These are phyloP conservation scores for Cardamine chenopodiifolia DNA, from an alignment of 345 rosid species.

Conservation along the genomic window DNA sequence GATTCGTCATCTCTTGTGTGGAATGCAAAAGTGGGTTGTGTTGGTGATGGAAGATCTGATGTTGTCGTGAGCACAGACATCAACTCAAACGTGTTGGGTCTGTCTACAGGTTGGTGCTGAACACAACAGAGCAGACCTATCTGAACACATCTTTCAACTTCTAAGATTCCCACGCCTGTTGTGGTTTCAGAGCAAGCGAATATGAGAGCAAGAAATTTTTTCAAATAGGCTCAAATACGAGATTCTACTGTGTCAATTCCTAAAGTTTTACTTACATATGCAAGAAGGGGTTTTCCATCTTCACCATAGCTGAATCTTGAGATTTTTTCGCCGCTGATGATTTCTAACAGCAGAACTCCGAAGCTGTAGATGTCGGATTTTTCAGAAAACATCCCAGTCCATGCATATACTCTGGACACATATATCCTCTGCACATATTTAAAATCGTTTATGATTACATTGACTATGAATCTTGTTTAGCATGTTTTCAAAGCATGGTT, in stretches of 20 bases:
- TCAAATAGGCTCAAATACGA: neutral
- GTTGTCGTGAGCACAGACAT: constrained; percentile 31
- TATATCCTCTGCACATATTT: constrained; percentile 36
- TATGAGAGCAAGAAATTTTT: neutral
- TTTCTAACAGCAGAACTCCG: constrained; percentile 44
- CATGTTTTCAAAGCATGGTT: neutral
- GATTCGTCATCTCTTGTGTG: neutral
- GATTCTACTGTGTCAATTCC: neutral
- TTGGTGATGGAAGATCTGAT: constrained; percentile 26
- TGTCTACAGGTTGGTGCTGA: constrained; percentile 22
- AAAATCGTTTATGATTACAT: neutral
- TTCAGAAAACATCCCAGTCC: constrained; percentile 49
- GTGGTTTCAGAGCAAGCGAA: neutral
- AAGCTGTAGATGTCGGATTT: constrained; percentile 56
- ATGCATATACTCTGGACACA: constrained; percentile 60
- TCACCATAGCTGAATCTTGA: constrained; percentile 25
- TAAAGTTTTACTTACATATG: constrained; percentile 23
- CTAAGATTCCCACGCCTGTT: constrained; percentile 25
- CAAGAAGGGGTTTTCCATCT: constrained; percentile 25
- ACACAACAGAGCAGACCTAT: constrained; percentile 38
- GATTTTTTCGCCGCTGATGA: constrained; percentile 30
- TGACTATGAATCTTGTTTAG: neutral
- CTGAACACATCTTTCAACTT: constrained; percentile 34
- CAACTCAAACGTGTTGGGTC: constrained; percentile 30
- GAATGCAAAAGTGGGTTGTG: constrained; percentile 9